A percentile compares a stretch with the other conserved stretches of the same genome.
These are phyloP conservation scores for Dactylellina parvicollis DNA, from an alignment of 2,329 filamentous ascomycete species.

Conservation along the genomic window DNA sequence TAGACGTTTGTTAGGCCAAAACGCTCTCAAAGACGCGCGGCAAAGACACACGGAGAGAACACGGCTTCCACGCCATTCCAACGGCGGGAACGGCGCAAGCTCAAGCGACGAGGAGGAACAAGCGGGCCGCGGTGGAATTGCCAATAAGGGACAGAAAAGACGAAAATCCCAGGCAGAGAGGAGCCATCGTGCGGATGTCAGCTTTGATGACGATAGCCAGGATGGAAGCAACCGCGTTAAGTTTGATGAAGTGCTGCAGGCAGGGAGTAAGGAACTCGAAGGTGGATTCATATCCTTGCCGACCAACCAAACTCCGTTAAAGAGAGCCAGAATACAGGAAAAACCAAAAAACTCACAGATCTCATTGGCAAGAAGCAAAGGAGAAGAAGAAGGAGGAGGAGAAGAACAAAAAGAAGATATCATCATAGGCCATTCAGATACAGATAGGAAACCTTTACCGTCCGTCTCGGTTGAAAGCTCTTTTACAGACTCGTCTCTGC, in stretches of 20 bases:
- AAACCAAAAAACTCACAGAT: too few species aligned
- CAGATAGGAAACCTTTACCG: too few species aligned
- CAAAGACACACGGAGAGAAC: conserved; percentile 44
- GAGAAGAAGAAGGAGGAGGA: too few species aligned
- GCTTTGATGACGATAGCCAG: conserved; percentile 26
- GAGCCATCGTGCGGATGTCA: too few species aligned
- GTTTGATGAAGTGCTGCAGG: background rate
- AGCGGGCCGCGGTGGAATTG: conserved; percentile 1
- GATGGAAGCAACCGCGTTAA: background rate
- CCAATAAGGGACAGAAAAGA: conserved; percentile 24
- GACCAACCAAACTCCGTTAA: conserved; percentile 48
- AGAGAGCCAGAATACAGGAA: conserved; percentile 8
- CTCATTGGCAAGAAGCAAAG: too few species aligned
- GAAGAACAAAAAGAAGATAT: too few species aligned
- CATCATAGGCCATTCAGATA: too few species aligned
- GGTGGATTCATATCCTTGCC: conserved; percentile 16
- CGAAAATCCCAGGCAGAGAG: background rate
- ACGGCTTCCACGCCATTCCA: background rate
- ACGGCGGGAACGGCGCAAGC: background rate
- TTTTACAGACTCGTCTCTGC: too few species aligned
- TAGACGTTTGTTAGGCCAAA: conserved; percentile 62
- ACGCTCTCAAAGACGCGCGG: conserved; percentile 33
- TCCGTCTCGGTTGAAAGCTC: too few species aligned
- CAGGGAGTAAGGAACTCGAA: conserved; percentile 6
- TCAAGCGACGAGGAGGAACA: conserved; percentile 25